Percentiles rank a stretch among this genome's conserved stretches.
Conservation (phyloP, 345 rosid species). For the Pistacia vera region DNA sequence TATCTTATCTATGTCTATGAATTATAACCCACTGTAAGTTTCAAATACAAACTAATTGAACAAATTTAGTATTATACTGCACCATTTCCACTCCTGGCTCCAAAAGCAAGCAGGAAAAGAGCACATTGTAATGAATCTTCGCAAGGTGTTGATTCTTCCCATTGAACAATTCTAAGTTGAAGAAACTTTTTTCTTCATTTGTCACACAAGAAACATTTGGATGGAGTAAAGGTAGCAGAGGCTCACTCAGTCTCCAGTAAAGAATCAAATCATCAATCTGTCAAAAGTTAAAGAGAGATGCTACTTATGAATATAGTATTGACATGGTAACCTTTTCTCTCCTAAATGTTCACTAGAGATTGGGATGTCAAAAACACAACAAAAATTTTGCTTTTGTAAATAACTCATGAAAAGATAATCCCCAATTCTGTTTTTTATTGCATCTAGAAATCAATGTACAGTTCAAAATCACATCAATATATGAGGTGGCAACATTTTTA, state of each 20-base stretch:
- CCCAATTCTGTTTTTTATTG: neutral
- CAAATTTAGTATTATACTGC: neutral
- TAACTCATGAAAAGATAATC: neutral
- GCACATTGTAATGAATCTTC: neutral
- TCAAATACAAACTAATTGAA: neutral
- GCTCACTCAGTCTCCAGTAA: neutral
- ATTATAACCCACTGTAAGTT: neutral
- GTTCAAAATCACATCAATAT: neutral
- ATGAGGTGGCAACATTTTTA: neutral
- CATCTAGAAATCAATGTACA: neutral
- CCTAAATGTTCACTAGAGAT: neutral
- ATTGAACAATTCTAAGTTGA: neutral
- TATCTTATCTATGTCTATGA: neutral
- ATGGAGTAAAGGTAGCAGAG: neutral
- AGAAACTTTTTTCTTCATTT: neutral
- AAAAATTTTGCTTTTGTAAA: too few relatives aligned
- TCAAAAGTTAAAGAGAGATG: neutral
- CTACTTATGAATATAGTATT: too few relatives aligned
- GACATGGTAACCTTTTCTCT: neutral
- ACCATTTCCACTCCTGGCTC: neutral
- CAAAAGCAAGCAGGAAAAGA: neutral
- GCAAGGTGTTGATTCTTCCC: neutral
- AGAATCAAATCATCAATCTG: slow-evolving; percentile 9
- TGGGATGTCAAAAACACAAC: neutral
- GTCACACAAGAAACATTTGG: neutral